Percentiles rank a stretch among this genome's conserved stretches.
Evolutionary conservation across 2,329 filamentous ascomycete genomes (phyloP).

Genomic region (Aspergillus transmontanensis): DNA sequence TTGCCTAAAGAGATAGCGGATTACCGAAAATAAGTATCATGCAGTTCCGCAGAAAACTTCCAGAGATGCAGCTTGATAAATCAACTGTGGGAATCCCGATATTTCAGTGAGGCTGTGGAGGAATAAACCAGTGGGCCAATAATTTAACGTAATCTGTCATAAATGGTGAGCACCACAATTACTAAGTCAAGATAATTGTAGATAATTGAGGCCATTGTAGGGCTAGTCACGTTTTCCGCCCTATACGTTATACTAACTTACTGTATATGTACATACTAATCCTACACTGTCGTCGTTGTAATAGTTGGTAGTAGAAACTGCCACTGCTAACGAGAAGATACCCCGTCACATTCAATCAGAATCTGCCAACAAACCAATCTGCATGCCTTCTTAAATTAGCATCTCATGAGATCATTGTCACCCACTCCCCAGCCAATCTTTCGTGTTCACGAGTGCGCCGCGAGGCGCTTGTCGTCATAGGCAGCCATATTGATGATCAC

Average conservation of each 20-base stretch:
- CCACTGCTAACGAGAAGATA: not conserved
- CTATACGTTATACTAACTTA: not conserved
- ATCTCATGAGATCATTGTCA: slow-evolving; percentile 7
- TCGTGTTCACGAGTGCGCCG: slow-evolving; percentile 11
- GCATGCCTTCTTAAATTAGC: not conserved
- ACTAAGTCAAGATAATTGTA: too few relatives aligned
- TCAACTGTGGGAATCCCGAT: not conserved
- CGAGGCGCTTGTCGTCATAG: slow-evolving; percentile 22
- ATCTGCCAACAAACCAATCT: not conserved
- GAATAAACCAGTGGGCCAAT: too few relatives aligned
- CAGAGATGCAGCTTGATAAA: not conserved
- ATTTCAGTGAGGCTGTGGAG: too few relatives aligned
- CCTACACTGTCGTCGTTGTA: too few relatives aligned
- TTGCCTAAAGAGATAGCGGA: not conserved
- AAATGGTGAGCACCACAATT: too few relatives aligned
- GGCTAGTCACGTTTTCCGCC: not conserved
- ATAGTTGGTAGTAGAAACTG: not conserved
- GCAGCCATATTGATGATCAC: slow-evolving; percentile 18
- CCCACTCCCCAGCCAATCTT: not conserved
- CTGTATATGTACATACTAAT: too few relatives aligned
- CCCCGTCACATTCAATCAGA: not conserved
- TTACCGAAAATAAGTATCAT: not conserved
- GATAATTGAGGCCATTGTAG: not conserved
- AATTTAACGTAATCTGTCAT: too few relatives aligned
- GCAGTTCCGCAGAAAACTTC: not conserved